Base-by-base conservation (phyloP, 805 yeast genomes). In the Metschnikowia bowlesiae region DNA sequence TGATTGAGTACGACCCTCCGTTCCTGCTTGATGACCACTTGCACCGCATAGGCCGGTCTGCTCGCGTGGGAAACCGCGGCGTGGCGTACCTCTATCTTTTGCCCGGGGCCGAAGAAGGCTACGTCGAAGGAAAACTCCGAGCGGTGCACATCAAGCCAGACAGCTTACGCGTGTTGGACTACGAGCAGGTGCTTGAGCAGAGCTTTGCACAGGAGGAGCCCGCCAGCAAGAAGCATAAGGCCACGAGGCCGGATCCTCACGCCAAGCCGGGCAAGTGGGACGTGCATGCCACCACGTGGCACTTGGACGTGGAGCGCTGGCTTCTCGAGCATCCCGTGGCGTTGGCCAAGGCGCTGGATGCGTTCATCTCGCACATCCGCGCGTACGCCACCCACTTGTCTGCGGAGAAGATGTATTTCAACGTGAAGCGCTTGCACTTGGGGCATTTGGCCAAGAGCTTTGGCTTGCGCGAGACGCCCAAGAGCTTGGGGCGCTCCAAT, bases 371-470 rank as follows among this genome's bases (percentile, higher is more conserved):
- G 53, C 98, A 92, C 64, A 75, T 94, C 39, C 80, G 98, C 62
- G 99, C 99, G 0, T 94, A 94, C 64, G 89, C 99, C 6, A 94
- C 99, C 0, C 99, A 94, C 72, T 79, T 90, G 50, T 74, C 91
- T 0, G 60, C 82, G 1, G 99, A 94, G 66, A 81, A 91, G 63
- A 80, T 76, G 44, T 82, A 78, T 55, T 94, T 94, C 75, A 90
- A 89, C 62, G 84, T 94, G 32, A 87, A 87, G 59, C 69, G 77
- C 33, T 71, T 95, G 52, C 99, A 94, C 75, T 73, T 95, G 57
- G 99, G 99, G 30, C 99, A 94, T 73, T 73, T 95, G 61, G 97
- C 98, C 18, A 94, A 94, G 66, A 80, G 94, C 55, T 95, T 95
- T 67, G 99, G 92, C 2, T 73, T 94, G 47, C 82, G 99, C 68